Evolutionary conservation across 495 filamentous ascomycete species (phyloP), one percentile per base, ranked within the genome.

Genomic region (Talaromyces proteolyticus): DNA sequence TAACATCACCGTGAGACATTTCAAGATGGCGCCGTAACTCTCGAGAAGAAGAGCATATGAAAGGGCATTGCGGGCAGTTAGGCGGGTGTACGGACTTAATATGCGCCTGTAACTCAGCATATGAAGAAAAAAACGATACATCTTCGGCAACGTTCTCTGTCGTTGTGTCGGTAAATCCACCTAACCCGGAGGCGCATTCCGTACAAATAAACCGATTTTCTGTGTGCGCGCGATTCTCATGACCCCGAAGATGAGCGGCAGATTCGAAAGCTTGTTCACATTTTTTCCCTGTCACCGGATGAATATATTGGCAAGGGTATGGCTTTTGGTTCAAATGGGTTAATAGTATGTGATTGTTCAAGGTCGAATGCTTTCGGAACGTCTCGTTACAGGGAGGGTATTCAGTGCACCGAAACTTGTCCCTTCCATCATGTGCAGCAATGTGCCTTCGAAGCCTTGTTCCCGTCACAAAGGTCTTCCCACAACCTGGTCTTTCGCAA

Each of bases 321-420:
- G 88, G 79, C 18, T 83, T 74, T 50, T 78, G 62, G 5, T 82
- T 72, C 19, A 92, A 71, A 61, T 98, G 93, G 2, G 75, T 78
- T 0, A 75, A 72, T 18, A 79, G 76, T 44, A 96, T 82, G 64
- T 98, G 93, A 16, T 85, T 81, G 56, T 89, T 81, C 10, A 98
- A 77, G 2, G 90, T 95, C 47, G 86, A 79, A 57, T 91, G 86
- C 63, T 96, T 97, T 38, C 93, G 79, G 65, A 97, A 98, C 12
- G 78, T 80, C 63, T 85, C 78, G 26, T 79, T 72, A 61, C 93
- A 98, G 1, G 79, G 85, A 6, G 84, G 79, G 52, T 84, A 84
- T 19, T 80, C 86, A 6, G 76, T 81, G 60, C 93, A 98, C 49
- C 75, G 73, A 55, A 81, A 87, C 44, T 81, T 74, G 53, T 88